These are phyloP conservation scores for Agaricales sp. DNA, from an alignment of 1,284 basidiomycete genomes.

Conservation along the genomic window DNA sequence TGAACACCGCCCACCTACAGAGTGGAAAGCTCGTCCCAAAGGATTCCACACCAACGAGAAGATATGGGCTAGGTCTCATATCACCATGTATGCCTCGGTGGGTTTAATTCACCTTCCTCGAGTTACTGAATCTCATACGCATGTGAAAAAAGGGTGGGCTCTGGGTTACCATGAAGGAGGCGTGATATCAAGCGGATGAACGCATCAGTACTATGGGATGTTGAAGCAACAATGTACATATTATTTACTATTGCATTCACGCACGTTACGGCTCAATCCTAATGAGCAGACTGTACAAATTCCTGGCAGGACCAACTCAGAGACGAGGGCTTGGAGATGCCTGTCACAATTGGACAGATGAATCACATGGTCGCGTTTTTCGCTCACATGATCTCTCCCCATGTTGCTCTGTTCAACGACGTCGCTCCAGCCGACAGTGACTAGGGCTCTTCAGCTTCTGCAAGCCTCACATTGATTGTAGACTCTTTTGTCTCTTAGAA, in stretches of 20 bases:
- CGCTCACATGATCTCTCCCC: background rate
- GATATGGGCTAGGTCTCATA: constrained; percentile 38
- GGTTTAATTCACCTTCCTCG: constrained; percentile 13
- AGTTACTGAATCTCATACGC: no score
- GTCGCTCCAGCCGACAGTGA: no score
- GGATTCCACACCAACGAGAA: constrained; percentile 37
- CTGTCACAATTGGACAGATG: no score
- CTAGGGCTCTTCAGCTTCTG: background rate
- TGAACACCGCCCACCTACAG: constrained; percentile 29
- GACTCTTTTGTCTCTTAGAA: background rate
- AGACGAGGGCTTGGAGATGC: no score
- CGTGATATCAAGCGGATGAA: constrained; percentile 11
- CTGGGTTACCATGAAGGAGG: constrained; percentile 28
- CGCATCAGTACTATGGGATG: constrained; percentile 8
- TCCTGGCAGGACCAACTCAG: no score
- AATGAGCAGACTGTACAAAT: no score
- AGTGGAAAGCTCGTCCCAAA: constrained; percentile 27
- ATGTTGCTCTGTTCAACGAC: background rate
- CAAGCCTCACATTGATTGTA: background rate
- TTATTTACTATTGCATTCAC: no score
- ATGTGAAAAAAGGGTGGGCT: constrained; percentile 26
- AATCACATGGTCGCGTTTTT: no score
- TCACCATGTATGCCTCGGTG: constrained; percentile 44
- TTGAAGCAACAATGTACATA: constrained; percentile 14
- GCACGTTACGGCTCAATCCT: no score